These are phyloP conservation scores for Mycena haematopus DNA, from an alignment of 768 basidiomycete genomes.

Conservation along the genomic window DNA sequence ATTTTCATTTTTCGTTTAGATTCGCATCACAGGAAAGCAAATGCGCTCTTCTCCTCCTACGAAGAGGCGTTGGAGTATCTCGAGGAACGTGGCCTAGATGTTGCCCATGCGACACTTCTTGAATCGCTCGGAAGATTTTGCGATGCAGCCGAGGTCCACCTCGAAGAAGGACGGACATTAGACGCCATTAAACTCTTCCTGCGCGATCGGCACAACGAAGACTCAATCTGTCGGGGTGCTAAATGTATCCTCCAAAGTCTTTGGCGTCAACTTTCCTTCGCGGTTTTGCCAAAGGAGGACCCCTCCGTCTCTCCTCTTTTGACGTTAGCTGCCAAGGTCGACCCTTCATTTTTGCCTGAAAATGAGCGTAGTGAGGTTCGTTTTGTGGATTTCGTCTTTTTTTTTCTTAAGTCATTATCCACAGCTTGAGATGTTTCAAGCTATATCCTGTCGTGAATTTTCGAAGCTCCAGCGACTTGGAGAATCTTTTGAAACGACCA, in stretches of 20 bases:
- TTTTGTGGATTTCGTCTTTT: not conserved
- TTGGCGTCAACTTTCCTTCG: conserved; percentile 55
- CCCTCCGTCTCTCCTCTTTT: conserved; percentile 33
- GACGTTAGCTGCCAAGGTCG: conserved; percentile 31
- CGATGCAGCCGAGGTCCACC: conserved; percentile 61
- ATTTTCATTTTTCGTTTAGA: not conserved
- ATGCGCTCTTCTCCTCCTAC: conserved; percentile 52
- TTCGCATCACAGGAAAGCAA: conserved; percentile 47
- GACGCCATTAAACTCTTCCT: conserved; percentile 57
- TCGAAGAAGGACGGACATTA: conserved; percentile 51
- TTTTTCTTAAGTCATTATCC: conserved; percentile 19
- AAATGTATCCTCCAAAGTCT: conserved; percentile 49
- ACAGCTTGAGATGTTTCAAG: conserved; percentile 43
- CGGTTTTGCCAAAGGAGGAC: conserved; percentile 30
- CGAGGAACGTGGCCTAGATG: conserved; percentile 58
- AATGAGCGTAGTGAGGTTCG: conserved; percentile 27
- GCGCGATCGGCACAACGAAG: conserved; percentile 35
- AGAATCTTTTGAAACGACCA: conserved; percentile 36
- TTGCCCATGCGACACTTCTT: conserved; percentile 53
- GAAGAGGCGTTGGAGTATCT: conserved; percentile 65
- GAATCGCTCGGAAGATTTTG: conserved; percentile 45
- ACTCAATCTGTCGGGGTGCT: conserved; percentile 42
- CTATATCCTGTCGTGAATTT: conserved; percentile 36
- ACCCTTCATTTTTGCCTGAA: conserved; percentile 22
- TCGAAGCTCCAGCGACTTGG: conserved; percentile 40